A percentile compares a stretch with the other conserved stretches of the same genome.
Conservation (phyloP, 2,329 filamentous ascomycete genomes). For the Cladophialophora chaetospira region DNA sequence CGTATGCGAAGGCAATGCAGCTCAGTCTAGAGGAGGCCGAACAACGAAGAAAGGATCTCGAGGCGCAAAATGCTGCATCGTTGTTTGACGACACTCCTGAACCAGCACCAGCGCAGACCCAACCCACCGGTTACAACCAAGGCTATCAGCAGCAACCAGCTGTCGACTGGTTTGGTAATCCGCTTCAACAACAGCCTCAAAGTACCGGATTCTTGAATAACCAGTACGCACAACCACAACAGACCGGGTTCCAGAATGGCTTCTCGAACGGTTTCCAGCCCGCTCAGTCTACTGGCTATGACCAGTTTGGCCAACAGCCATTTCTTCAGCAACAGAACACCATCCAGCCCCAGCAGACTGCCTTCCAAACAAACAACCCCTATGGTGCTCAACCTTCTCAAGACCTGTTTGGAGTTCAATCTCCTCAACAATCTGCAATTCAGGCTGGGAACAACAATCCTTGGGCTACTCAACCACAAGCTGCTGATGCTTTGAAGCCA, state of each 20-base stretch:
- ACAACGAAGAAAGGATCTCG: conserved; percentile 78
- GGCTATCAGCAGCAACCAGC: conserved; percentile 96
- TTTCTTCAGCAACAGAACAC: conserved; percentile 54
- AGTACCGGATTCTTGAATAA: conserved; percentile 68
- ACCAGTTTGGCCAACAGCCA: conserved; percentile 46
- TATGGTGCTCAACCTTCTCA: conserved; percentile 55
- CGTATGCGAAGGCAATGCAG: conserved; percentile 92
- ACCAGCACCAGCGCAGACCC: conserved; percentile 67
- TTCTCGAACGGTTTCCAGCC: conserved; percentile 71
- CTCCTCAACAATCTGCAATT: conserved; percentile 56
- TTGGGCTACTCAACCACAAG: conserved; percentile 70
- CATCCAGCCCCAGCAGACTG: conserved; percentile 61
- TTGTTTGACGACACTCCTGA: conserved; percentile 81
- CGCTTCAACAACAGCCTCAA: conserved; percentile 75
- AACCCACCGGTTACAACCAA: conserved; percentile 89
- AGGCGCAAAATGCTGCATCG: conserved; percentile 78
- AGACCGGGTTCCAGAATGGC: conserved; percentile 68
- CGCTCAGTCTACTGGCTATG: conserved; percentile 53
- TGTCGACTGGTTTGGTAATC: conserved; percentile 97
- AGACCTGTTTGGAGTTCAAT: conserved; percentile 41
- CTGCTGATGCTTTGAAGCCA: conserved; percentile 69
- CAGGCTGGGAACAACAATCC: conserved; percentile 91
- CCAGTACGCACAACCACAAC: conserved; percentile 67
- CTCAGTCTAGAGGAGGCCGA: conserved; percentile 91
- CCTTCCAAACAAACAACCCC: conserved; percentile 59